phyloP scores from a whole-genome alignment of 371 early-diverging fungal species.

The Saksenaea vasiformis region DNA sequence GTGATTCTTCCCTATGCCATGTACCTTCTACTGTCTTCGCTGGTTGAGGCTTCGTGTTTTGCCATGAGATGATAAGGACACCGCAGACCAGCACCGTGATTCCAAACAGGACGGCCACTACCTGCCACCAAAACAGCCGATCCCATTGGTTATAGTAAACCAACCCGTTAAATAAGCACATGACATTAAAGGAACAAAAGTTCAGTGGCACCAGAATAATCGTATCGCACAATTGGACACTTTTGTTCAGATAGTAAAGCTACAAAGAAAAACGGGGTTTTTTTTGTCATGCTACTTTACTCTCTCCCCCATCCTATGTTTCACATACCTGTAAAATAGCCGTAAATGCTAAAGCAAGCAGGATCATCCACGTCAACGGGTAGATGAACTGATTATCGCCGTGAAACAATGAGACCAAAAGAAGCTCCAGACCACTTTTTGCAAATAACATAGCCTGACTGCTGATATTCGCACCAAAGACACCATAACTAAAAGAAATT shows the following conservation, averaged over 20 bases:
- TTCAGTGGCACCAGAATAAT: constrained; percentile 77
- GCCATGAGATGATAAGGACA: constrained; percentile 69
- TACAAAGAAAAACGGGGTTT: constrained; percentile 17
- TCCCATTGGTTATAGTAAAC: constrained; percentile 83
- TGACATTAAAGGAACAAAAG: constrained; percentile 79
- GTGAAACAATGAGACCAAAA: constrained; percentile 61
- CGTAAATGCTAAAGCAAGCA: constrained; percentile 63
- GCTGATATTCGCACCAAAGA: constrained; percentile 75
- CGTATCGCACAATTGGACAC: constrained; percentile 76
- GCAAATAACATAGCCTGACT: constrained; percentile 82
- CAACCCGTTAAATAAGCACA: constrained; percentile 77
- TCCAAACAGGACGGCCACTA: constrained; percentile 68
- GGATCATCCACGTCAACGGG: constrained; percentile 75
- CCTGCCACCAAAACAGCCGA: constrained; percentile 63
- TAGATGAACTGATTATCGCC: constrained; percentile 75
- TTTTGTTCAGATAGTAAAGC: constrained; percentile 81
- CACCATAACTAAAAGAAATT: constrained; percentile 73
- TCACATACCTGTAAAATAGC: constrained; percentile 66
- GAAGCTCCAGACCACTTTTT: constrained; percentile 80
- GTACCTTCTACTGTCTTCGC: neutral
- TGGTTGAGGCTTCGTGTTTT: constrained; percentile 9
- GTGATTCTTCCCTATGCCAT: neutral
- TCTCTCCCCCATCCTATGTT: neutral
- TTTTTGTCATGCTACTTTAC: neutral
- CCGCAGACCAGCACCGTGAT: constrained; percentile 67